Percentiles rank a stretch among this genome's conserved stretches.
phyloP scores from a whole-genome alignment of 805 yeast species.

The Sungouiozyma intestinalis region DNA sequence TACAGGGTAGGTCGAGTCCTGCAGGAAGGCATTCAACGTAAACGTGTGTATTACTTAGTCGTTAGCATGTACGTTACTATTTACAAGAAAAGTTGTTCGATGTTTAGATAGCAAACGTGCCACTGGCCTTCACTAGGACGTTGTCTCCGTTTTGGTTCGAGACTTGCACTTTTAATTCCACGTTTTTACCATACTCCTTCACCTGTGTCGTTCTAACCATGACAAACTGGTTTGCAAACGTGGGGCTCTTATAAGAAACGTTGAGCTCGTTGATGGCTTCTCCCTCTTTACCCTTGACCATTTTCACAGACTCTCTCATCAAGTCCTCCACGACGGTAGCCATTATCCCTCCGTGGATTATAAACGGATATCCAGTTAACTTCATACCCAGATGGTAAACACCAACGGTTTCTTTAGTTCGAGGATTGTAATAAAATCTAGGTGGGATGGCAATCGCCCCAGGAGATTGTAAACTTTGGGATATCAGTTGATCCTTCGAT shows the following conservation, averaged over 20 bases:
- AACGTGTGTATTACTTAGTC: background rate
- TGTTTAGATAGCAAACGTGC: conserved; percentile 29
- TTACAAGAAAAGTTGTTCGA: background rate
- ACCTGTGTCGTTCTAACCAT: conserved; percentile 45
- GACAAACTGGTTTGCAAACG: conserved; percentile 68
- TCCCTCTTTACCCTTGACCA: conserved; percentile 27
- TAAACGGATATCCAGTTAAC: conserved; percentile 77
- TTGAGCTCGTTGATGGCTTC: conserved; percentile 32
- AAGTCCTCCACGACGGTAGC: conserved; percentile 75
- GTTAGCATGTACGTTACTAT: background rate
- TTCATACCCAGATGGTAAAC: conserved; percentile 69
- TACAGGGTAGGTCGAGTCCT: background rate
- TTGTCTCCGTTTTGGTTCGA: conserved; percentile 41
- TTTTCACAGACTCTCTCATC: conserved; percentile 42
- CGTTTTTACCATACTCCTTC: conserved; percentile 25
- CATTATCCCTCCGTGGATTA: conserved; percentile 81
- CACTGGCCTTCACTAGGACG: conserved; percentile 46
- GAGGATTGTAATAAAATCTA: conserved; percentile 47
- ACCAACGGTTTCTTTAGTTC: conserved; percentile 49
- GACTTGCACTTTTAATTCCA: conserved; percentile 37
- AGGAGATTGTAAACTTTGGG: conserved; percentile 47
- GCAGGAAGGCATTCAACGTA: background rate
- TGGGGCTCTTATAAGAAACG: conserved; percentile 53
- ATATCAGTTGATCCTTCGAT: conserved; percentile 31
- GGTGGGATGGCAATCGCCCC: conserved; percentile 78